phyloP scores from a whole-genome alignment of 768 basidiomycete genomes.

The Suillus subaureus region DNA sequence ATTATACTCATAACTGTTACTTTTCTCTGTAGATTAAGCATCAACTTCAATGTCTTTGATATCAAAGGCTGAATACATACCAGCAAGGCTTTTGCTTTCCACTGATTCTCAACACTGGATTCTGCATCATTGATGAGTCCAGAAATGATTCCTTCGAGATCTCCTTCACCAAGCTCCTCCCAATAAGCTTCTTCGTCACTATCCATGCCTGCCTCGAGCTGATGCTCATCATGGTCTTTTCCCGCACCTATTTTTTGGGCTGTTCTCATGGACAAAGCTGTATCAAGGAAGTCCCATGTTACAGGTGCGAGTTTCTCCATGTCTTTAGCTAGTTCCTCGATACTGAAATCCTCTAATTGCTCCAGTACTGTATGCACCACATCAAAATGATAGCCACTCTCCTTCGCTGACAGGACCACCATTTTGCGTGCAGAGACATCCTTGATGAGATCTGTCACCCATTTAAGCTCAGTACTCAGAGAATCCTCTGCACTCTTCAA shows the following conservation, averaged over 20 bases:
- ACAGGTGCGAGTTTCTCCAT: not conserved
- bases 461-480: constrained; percentile 1
- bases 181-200: not conserved
- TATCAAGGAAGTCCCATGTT: not conserved
- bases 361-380: not conserved
- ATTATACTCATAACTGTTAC: not conserved
- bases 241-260: constrained; percentile 14
- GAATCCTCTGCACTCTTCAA: not conserved
- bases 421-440: not conserved
- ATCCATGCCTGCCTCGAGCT: constrained; percentile 15
- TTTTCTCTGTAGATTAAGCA: not conserved
- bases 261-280: not conserved
- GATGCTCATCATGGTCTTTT: constrained; percentile 14
- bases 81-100: not conserved
- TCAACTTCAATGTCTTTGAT: not conserved
- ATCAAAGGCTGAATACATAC: not conserved
- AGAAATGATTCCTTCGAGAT: not conserved
- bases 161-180: constrained; percentile 1
- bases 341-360: constrained; percentile 8
- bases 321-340: not conserved
- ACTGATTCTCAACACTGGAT: not conserved
- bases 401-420: not conserved
- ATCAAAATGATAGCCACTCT: constrained; percentile 4
- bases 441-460: not conserved
- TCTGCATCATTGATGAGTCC: not conserved